These are phyloP conservation scores for Verbena officinalis DNA, from an alignment of 257 asterid genomes.

Conservation along the genomic window DNA sequence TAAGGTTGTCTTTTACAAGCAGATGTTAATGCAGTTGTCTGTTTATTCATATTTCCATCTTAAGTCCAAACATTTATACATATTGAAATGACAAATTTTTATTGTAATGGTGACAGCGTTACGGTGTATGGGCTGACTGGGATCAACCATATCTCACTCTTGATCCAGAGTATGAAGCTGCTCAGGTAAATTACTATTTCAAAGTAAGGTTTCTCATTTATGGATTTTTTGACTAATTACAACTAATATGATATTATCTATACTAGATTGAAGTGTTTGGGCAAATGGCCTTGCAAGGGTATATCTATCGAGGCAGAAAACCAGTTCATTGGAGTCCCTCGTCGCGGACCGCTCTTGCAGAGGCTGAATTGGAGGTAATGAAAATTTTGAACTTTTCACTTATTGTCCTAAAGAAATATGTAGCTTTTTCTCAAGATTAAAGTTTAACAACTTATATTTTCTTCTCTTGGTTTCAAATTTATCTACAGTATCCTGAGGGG, in stretches of 20 bases:
- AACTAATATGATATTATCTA: slow-evolving; percentile 28
- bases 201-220: neutral
- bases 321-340: slow-evolving; percentile 99
- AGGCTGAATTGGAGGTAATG: slow-evolving; percentile 95
- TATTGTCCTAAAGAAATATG: slow-evolving; percentile 11
- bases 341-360: slow-evolving; percentile 97
- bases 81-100: slow-evolving; percentile 23
- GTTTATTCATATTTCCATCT: slow-evolving; percentile 4
- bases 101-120: slow-evolving; percentile 59
- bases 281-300: slow-evolving; percentile 86
- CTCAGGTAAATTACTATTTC: slow-evolving; percentile 68
- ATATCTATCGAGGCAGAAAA: slow-evolving; percentile 92
- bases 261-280: slow-evolving; percentile 95
- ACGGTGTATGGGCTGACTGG: slow-evolving; percentile 98
- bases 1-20: slow-evolving; percentile 57
- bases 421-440: slow-evolving; percentile 19
- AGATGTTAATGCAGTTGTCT: slow-evolving; percentile 6
- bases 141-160: slow-evolving; percentile 96
- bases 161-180: slow-evolving; percentile 99
- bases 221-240: slow-evolving; percentile 22
- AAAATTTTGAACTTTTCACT: slow-evolving; percentile 17
- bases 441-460: slow-evolving; percentile 19
- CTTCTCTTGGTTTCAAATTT: slow-evolving; percentile 28
- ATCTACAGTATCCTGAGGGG: slow-evolving; percentile 92
- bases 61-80: neutral